Conservation (phyloP, 768 basidiomycete genomes). For the Termitomyces bulborhizus region DNA sequence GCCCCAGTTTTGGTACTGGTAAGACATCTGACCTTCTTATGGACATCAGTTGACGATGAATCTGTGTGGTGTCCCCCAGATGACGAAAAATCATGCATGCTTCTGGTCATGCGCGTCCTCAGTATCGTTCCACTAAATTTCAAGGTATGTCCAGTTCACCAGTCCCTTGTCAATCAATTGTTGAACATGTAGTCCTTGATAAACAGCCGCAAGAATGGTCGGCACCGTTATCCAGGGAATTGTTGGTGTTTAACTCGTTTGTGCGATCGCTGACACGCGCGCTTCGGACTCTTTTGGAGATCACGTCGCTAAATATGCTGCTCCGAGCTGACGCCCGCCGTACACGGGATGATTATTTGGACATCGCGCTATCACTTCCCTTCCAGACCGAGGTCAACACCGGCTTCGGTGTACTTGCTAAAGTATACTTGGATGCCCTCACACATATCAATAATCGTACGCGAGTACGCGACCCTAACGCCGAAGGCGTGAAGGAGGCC, state of each 20-base stretch:
- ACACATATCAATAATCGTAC: constrained; percentile 81
- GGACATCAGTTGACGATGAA: constrained; percentile 18
- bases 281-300: constrained; percentile 84
- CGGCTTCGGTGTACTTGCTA: constrained; percentile 94
- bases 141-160: constrained; percentile 53
- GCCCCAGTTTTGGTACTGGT: constrained; percentile 93
- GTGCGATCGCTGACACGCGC: constrained; percentile 88
- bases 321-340: constrained; percentile 83
- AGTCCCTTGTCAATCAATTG: not conserved
- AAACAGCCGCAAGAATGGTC: constrained; percentile 84
- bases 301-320: constrained; percentile 89
- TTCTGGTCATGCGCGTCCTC: constrained; percentile 93
- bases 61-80: constrained; percentile 41
- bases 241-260: constrained; percentile 98
- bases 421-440: constrained; percentile 92
- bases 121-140: constrained; percentile 94
- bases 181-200: not conserved
- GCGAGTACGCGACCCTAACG: constrained; percentile 71
- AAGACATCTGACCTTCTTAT: constrained; percentile 29
- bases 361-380: constrained; percentile 86
- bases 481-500: constrained; percentile 73
- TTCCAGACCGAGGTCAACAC: constrained; percentile 98
- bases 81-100: constrained; percentile 90
- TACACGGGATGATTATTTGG: constrained; percentile 84
- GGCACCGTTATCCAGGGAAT: constrained; percentile 92